These are phyloP conservation scores for Picea sitchensis DNA, from an alignment of 75 land plant species.

Conservation along the genomic window DNA sequence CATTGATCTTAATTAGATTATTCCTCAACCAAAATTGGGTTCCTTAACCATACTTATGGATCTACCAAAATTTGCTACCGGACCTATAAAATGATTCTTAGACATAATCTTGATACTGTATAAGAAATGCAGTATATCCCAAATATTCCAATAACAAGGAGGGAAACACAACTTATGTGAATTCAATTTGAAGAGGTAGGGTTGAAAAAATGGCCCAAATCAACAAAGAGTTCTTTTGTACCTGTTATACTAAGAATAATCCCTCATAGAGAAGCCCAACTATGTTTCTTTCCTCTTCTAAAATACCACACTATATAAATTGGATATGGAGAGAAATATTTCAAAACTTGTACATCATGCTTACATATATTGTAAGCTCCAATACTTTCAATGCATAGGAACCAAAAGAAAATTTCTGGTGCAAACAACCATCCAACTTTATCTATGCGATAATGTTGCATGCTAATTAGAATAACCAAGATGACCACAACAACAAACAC, in stretches of 20 bases:
- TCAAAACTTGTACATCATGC: slow-evolving; percentile 55
- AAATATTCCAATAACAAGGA: slow-evolving; percentile 69
- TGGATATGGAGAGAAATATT: slow-evolving; percentile 54
- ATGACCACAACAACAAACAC: slow-evolving; percentile 64
- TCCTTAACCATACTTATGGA: too few relatives aligned
- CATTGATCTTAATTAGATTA: too few relatives aligned
- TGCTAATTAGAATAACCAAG: slow-evolving; percentile 64
- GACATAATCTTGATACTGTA: slow-evolving; percentile 48
- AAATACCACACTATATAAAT: slow-evolving; percentile 58
- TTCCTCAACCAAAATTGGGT: too few relatives aligned
- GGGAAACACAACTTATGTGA: slow-evolving; percentile 74
- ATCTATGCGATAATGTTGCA: slow-evolving; percentile 82
- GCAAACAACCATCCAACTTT: slow-evolving; percentile 91
- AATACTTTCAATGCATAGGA: slow-evolving; percentile 65
- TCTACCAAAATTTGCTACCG: too few relatives aligned
- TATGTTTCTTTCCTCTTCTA: slow-evolving; percentile 35
- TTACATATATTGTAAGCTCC: slow-evolving; percentile 70
- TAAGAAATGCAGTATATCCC: slow-evolving; percentile 81
- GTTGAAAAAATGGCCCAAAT: slow-evolving; percentile 63
- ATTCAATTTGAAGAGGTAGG: slow-evolving; percentile 65
- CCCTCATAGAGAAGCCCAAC: slow-evolving; percentile 90
- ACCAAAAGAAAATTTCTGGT: slow-evolving; percentile 85
- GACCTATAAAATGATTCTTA: slow-evolving; percentile 70
- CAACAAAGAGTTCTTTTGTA: slow-evolving; percentile 75
- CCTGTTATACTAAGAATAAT: slow-evolving; percentile 87